Evolutionary conservation across 306 rosid genomes (phyloP).

Genomic region (Dalbergia oliveri): DNA sequence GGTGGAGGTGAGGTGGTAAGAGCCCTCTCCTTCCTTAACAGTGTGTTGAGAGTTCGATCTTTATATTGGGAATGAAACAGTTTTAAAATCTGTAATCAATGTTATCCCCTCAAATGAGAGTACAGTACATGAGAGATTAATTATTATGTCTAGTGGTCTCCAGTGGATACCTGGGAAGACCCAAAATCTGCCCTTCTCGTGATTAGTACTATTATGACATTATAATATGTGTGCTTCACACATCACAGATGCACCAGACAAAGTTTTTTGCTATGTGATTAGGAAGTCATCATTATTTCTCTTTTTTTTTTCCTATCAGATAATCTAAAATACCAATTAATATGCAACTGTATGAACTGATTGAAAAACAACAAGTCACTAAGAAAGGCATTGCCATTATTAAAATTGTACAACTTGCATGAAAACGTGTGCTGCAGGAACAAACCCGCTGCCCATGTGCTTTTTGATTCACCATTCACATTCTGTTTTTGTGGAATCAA

Average conservation of each 20-base stretch:
- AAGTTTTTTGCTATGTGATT: conserved; percentile 22
- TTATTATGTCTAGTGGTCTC: no score
- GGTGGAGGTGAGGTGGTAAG: no score
- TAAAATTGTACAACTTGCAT: conserved; percentile 40
- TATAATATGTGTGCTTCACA: background rate
- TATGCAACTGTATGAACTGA: conserved; percentile 8
- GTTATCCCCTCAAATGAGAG: no score
- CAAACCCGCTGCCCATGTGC: conserved; percentile 38
- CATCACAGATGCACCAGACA: background rate
- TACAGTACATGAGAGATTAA: no score
- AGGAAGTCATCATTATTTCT: conserved; percentile 1
- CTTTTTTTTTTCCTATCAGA: background rate
- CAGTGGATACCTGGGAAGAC: no score
- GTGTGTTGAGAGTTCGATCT: no score
- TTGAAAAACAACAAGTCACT: conserved; percentile 4
- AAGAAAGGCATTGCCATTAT: conserved; percentile 29
- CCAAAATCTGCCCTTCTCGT: no score
- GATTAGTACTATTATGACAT: no score
- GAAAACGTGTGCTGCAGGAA: conserved; percentile 41
- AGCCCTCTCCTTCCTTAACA: no score
- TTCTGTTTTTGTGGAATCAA: conserved; percentile 18
- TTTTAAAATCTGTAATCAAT: no score
- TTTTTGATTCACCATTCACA: conserved; percentile 43
- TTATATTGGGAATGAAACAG: no score
- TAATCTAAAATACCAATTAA: background rate